Percentiles rank a stretch among this genome's conserved stretches.
Evolutionary conservation across 805 yeast species (phyloP).

Genomic region (Diddensiella transvaalensis): DNA sequence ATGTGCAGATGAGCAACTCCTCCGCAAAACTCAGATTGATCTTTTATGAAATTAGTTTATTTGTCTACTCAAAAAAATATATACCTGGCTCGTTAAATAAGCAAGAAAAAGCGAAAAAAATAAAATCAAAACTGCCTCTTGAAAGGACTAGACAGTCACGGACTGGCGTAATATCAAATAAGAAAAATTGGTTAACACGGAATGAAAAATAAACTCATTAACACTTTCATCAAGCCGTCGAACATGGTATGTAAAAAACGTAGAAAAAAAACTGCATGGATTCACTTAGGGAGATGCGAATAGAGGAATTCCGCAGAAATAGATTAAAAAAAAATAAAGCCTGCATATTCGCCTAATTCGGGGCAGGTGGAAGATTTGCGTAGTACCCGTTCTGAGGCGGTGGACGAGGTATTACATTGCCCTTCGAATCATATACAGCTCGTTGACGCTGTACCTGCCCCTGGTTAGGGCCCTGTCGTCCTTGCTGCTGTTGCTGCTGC

Average conservation of each 20-base stretch:
- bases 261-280: too few relatives aligned
- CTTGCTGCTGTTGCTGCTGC: slow-evolving; percentile 16
- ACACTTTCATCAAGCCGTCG: too few relatives aligned
- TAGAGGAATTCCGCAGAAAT: not conserved
- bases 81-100: slow-evolving; percentile 7
- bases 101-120: slow-evolving; percentile 12
- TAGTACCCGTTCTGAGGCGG: slow-evolving; percentile 19
- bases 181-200: not conserved
- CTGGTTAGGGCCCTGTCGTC: slow-evolving; percentile 12
- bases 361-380: slow-evolving; percentile 13
- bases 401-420: not conserved
- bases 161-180: not conserved
- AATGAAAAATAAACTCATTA: too few relatives aligned
- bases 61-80: slow-evolving; percentile 5
- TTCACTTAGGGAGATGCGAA: not conserved
- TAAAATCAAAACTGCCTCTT: too few relatives aligned
- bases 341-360: not conserved
- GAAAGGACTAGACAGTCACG: too few relatives aligned
- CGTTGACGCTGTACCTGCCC: slow-evolving; percentile 6
- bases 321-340: not conserved
- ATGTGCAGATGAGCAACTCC: too few relatives aligned
- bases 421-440: slow-evolving; percentile 1
- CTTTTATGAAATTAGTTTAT: not conserved
- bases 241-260: too few relatives aligned
- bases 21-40: too few relatives aligned